These are phyloP conservation scores for Moesziomyces antarcticus DNA, from an alignment of 1,284 basidiomycete genomes.

Conservation along the genomic window DNA sequence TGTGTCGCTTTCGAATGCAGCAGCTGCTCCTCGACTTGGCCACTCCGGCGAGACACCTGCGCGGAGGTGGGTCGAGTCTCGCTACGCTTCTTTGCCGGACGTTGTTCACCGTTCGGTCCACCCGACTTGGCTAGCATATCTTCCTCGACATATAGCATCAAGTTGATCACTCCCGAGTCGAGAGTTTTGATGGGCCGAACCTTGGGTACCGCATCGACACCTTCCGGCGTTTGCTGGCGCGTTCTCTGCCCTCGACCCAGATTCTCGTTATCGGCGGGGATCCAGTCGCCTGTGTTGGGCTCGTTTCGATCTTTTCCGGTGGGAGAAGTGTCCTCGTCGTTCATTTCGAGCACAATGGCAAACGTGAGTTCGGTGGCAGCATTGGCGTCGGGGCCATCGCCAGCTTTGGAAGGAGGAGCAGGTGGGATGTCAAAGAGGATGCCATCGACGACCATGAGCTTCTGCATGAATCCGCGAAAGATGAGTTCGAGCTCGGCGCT, in stretches of 20 bases:
- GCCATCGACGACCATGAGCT: conserved; percentile 82
- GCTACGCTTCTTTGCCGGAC: background rate
- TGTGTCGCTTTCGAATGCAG: conserved; percentile 36
- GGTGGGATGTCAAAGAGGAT: conserved; percentile 71
- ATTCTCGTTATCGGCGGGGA: conserved; percentile 34
- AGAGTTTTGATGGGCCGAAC: conserved; percentile 50
- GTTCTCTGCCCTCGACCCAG: conserved; percentile 17
- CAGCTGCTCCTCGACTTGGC: conserved; percentile 18
- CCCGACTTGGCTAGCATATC: conserved; percentile 42
- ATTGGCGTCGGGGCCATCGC: conserved; percentile 9
- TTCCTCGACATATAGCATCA: conserved; percentile 53
- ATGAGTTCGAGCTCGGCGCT: conserved; percentile 77
- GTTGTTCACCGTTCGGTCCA: background rate
- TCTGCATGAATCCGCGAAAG: conserved; percentile 85
- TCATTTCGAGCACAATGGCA: conserved; percentile 82
- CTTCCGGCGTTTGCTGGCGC: background rate
- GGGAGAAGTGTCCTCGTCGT: conserved; percentile 71
- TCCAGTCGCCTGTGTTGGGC: conserved; percentile 42
- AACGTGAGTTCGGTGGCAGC: conserved; percentile 80
- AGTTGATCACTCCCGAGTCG: conserved; percentile 45
- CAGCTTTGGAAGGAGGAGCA: conserved; percentile 5
- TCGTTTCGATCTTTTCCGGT: conserved; percentile 19
- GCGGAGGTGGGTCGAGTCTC: conserved; percentile 17
- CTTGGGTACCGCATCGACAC: conserved; percentile 11
- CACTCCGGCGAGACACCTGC: conserved; percentile 2